Base-by-base conservation (phyloP, 768 basidiomycete species). In the Amanita muscaria region DNA sequence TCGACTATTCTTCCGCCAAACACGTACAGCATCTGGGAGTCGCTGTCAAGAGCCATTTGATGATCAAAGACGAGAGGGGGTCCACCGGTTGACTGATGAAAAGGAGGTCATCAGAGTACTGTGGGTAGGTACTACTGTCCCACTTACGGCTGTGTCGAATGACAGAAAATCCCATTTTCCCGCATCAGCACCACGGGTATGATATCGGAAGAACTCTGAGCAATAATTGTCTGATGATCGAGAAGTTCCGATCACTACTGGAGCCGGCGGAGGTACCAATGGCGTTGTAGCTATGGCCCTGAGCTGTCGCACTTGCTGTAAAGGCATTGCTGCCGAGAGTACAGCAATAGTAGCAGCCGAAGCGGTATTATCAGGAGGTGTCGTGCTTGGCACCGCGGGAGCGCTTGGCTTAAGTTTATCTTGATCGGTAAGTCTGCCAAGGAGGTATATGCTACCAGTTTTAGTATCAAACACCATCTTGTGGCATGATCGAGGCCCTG, bases 391-490 rank as follows among this genome's bases (percentile, higher is more conserved):
- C n/a, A n/a, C n/a, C n/a, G n/a, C n/a, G n/a, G n/a, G n/a, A n/a
- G n/a, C n/a, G 25, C 59, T 54, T 27, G 58, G 50, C 37, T 59
- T 58, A 22, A 54, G 51, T 25, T 65, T 62, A 50, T 83, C 80
- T 21, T 62, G 63, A 48, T 85, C 83, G 11, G 69, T 70, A 40
- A 87, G 59, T 52, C 81, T 65, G 11, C 87, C 87, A n/a, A 88
- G 61, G 1, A 88, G 55, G 57, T 85, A 89, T 15, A 89, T 80
- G 46, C 67, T 69, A 2, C 80, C 83, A 0, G 77, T 79, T 59
- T 71, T 74, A n/a, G 67, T 63, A 52, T 88, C 84, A 53, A 85
- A 88, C 14, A 76, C 78, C 80, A 88, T 87, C 63, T 83, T 86
- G 55, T 88, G 88, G 54, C 87, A 88, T 7, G 79, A 79, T 22